Evolutionary conservation across 139 green algal species (phyloP), one percentile per base, ranked within the genome.

Genomic region (Chlamydomonas schloesseri): DNA sequence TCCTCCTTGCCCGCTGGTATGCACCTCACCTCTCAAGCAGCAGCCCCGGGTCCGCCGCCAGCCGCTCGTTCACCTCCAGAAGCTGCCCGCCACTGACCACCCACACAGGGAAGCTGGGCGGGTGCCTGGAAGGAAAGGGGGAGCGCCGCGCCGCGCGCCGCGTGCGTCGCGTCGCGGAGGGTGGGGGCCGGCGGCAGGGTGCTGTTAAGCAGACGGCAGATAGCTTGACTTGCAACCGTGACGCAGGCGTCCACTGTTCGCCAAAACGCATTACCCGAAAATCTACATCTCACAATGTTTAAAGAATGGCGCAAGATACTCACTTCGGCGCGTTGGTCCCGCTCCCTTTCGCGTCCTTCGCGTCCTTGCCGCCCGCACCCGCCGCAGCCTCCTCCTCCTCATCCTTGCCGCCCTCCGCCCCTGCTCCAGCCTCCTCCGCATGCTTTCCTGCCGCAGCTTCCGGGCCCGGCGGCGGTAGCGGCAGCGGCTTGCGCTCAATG

Each of bases 21-120:
- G n/a, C n/a, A n/a, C 21, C 86, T 8, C 42, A 89, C 86, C 86
- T 86, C 24, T 79, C 57, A 37, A 72, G 69, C 26, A 89, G 24
- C 79, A 89, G 60, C 11, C 26, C 13, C 9, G 86, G 86, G 21
- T 58, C 10, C 2, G 68, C 20, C 13, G 50, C 10, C 47, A 87
- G 71, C 24, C 71, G 77, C 36, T 89, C 69, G 71, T 89, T 89
- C 46, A 89, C 34, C 62, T 89, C 86, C n/a, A 86, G 60, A 31
- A 89, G 86, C 71, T 83, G 77, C 29, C 86, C 86, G 10, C 53
- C 31, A 29, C n/a, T 15, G 1, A 79, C 65, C 3, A 3, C 31
- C 55, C 67, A 57, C 68, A 89, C 57, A 15, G 74, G 46, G 46
- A 89, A 71, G 36, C 84, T 84, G 65, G 3, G 37, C 13, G 36